Conservation (phyloP, 1,139 yeast species). For the Magnusiomyces paraingens region DNA sequence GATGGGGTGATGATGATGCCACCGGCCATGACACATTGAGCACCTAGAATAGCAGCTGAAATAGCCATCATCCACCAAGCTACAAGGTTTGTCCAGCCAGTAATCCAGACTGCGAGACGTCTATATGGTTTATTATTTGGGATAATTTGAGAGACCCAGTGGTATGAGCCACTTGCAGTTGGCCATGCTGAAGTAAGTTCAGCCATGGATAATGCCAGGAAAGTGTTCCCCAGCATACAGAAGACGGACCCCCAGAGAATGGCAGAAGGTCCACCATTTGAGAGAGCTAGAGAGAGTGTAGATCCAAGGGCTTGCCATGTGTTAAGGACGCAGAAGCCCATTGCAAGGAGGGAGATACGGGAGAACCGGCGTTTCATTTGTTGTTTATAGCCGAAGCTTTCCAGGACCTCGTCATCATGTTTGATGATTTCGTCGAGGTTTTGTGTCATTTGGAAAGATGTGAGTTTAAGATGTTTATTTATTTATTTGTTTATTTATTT, state of each 20-base stretch:
- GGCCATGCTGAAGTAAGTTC: constrained; percentile 18
- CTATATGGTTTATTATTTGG: constrained; percentile 11
- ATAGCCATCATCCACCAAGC: constrained; percentile 20
- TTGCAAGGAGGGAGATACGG: constrained; percentile 16
- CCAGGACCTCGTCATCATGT: constrained; percentile 13
- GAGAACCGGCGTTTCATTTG: constrained; percentile 16
- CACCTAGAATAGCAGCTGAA: constrained; percentile 16
- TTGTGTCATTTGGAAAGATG: background rate
- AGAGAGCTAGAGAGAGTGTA: constrained; percentile 14
- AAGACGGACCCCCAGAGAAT: constrained; percentile 17
- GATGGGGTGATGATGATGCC: constrained; percentile 10
- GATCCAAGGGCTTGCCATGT: constrained; percentile 20
- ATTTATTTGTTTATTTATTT: too few species aligned
- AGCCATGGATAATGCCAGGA: constrained; percentile 16
- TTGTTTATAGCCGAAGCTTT: constrained; percentile 15
- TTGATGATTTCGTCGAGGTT: constrained; percentile 9
- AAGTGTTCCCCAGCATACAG: constrained; percentile 15
- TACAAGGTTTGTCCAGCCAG: constrained; percentile 17
- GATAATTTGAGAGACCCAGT: constrained; percentile 18
- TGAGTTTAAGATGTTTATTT: background rate
- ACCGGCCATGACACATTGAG: constrained; percentile 17
- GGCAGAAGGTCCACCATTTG: constrained; percentile 16
- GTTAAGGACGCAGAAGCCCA: constrained; percentile 18
- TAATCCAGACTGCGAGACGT: constrained; percentile 13
- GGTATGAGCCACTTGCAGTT: constrained; percentile 16